Evolutionary conservation across 2,329 filamentous ascomycete genomes (phyloP).

Genomic region (Metarhizium brunneum): DNA sequence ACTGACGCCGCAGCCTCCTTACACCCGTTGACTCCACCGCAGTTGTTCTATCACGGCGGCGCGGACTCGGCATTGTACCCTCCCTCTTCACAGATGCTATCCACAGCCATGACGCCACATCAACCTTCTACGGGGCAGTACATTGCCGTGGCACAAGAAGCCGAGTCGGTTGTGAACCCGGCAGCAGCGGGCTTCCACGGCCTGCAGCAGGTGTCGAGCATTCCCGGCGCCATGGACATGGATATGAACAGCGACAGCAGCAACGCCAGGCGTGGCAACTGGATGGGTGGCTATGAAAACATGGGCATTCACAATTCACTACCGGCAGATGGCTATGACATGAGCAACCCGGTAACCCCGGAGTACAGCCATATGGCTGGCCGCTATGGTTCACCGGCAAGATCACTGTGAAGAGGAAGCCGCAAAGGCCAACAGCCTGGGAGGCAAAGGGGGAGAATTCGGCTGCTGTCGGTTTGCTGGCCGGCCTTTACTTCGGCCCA

Average conservation of each 20-base stretch:
- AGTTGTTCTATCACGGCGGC: conserved; percentile 1
- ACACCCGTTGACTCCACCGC: conserved; percentile 1
- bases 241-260: conserved; percentile 1
- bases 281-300: conserved; percentile 3
- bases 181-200: not conserved
- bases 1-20: conserved; percentile 1
- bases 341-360: not conserved
- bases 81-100: conserved; percentile 1
- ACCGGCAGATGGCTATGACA: not conserved
- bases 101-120: conserved; percentile 2
- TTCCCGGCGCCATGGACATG: conserved; percentile 1
- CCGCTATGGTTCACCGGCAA: not conserved
- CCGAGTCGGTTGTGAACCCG: not conserved
- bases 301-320: conserved; percentile 2
- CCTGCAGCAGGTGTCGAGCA: not conserved
- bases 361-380: conserved; percentile 1
- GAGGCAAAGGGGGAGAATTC: not conserved
- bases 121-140: conserved; percentile 1
- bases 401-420: not conserved
- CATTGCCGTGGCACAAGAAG: not conserved
- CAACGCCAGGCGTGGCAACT: not conserved
- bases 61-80: conserved; percentile 2
- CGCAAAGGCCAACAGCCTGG: no score
- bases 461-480: not conserved
- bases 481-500: not conserved